phyloP scores from a whole-genome alignment of 495 filamentous ascomycete species.

The Daldinia childiae region DNA sequence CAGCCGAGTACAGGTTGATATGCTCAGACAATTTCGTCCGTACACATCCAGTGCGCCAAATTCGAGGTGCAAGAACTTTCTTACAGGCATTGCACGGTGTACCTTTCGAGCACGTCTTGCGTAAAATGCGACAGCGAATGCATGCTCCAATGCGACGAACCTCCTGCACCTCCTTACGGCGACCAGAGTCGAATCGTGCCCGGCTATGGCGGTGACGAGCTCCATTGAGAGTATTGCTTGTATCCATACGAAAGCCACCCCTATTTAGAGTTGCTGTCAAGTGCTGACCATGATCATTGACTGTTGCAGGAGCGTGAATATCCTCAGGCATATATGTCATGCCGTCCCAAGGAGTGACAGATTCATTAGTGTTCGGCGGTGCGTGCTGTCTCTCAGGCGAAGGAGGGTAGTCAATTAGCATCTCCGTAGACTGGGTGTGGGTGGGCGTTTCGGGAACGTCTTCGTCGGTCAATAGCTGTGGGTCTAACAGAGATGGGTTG shows the following conservation, averaged over 20 bases:
- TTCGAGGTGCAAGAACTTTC: conserved; percentile 76
- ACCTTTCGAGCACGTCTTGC: conserved; percentile 84
- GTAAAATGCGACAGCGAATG: conserved; percentile 84
- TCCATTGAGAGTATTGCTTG: conserved; percentile 41
- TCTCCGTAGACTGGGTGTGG: conserved; percentile 27
- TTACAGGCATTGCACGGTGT: conserved; percentile 84
- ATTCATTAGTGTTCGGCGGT: background rate
- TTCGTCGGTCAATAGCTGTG: conserved; percentile 55
- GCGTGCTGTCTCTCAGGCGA: conserved; percentile 28
- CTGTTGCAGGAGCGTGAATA: conserved; percentile 44
- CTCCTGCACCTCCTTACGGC: conserved; percentile 82
- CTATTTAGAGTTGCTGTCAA: conserved; percentile 40
- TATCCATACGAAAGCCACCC: conserved; percentile 57
- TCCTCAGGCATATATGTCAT: conserved; percentile 53
- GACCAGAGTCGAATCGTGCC: conserved; percentile 70
- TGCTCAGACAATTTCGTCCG: conserved; percentile 78
- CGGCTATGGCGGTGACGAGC: conserved; percentile 58
- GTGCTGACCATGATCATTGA: conserved; percentile 41
- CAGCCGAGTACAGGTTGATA: conserved; percentile 75
- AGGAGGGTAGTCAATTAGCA: conserved; percentile 41
- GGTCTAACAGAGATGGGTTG: conserved; percentile 58
- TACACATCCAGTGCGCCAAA: conserved; percentile 84
- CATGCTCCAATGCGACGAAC: conserved; percentile 84
- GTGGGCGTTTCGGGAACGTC: conserved; percentile 38
- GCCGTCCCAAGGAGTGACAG: conserved; percentile 53